A percentile compares a stretch with the other conserved stretches of the same genome.
Conservation (phyloP, 2,329 filamentous ascomycete genomes). For the Alternaria incomplexa region DNA sequence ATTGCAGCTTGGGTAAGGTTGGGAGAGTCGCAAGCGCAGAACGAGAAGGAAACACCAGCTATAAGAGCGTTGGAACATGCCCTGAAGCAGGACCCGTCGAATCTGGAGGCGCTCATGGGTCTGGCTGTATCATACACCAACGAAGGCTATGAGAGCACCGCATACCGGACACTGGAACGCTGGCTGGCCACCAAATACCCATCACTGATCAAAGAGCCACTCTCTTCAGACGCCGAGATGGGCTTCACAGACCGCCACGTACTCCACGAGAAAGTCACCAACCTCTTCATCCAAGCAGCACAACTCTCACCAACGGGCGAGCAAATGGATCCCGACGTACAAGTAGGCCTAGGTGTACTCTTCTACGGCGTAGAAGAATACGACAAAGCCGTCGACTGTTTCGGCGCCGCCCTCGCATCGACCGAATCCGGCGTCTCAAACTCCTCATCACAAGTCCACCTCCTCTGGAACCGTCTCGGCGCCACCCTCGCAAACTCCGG, state of each 20-base stretch:
- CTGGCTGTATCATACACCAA: slow-evolving; percentile 97
- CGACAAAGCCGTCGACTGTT: slow-evolving; percentile 98
- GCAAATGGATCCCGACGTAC: slow-evolving; percentile 97
- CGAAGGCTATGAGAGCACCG: slow-evolving; percentile 96
- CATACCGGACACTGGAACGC: slow-evolving; percentile 93
- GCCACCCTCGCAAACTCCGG: slow-evolving; percentile 95
- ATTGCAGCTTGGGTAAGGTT: slow-evolving; percentile 93
- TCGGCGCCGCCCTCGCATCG: slow-evolving; percentile 85
- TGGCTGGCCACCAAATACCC: slow-evolving; percentile 98
- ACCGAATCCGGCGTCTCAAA: slow-evolving; percentile 85
- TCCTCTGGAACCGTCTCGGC: slow-evolving; percentile 96
- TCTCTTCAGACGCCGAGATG: slow-evolving; percentile 79
- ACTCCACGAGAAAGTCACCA: slow-evolving; percentile 88
- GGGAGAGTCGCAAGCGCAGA: slow-evolving; percentile 92
- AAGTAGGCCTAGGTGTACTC: slow-evolving; percentile 93
- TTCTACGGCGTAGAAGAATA: slow-evolving; percentile 99
- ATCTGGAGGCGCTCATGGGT: slow-evolving; percentile 90
- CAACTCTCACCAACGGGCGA: slow-evolving; percentile 90
- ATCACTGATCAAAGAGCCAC: slow-evolving; percentile 72
- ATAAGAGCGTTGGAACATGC: slow-evolving; percentile 93
- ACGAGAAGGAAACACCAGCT: slow-evolving; percentile 96
- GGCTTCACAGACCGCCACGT: slow-evolving; percentile 92
- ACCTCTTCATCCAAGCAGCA: slow-evolving; percentile 89
- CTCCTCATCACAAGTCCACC: slow-evolving; percentile 82
- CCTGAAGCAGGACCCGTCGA: slow-evolving; percentile 83